phyloP scores from a whole-genome alignment of 768 basidiomycete genomes.

The Russula lepida region DNA sequence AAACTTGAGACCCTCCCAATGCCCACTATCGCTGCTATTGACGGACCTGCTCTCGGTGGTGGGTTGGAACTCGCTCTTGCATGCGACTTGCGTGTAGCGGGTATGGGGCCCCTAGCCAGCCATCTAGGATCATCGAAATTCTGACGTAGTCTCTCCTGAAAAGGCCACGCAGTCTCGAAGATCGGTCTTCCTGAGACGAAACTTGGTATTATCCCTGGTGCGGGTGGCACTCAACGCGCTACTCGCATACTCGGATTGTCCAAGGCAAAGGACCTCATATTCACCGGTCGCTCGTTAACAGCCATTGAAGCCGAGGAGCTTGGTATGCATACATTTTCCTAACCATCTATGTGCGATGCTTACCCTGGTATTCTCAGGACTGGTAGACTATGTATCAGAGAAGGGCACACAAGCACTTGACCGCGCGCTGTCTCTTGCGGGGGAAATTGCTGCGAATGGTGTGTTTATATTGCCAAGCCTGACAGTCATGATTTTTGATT shows the following conservation, averaged over 20 bases:
- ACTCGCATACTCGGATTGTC: slow-evolving; percentile 70
- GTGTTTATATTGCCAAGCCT: slow-evolving; percentile 14
- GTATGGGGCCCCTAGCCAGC: slow-evolving; percentile 36
- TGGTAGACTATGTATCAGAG: slow-evolving; percentile 73
- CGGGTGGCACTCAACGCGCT: slow-evolving; percentile 81
- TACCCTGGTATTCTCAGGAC: slow-evolving; percentile 38
- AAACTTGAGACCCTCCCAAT: slow-evolving; percentile 76
- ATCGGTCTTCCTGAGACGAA: slow-evolving; percentile 79
- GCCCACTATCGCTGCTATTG: slow-evolving; percentile 88
- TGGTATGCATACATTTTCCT: slow-evolving; percentile 38
- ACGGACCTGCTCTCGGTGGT: slow-evolving; percentile 90
- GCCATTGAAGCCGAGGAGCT: slow-evolving; percentile 62
- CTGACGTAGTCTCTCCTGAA: not conserved
- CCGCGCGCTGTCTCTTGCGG: slow-evolving; percentile 60
- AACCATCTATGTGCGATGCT: not conserved
- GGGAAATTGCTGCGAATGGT: slow-evolving; percentile 64
- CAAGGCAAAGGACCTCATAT: slow-evolving; percentile 81
- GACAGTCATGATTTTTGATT: not conserved
- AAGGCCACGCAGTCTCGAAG: slow-evolving; percentile 64
- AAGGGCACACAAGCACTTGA: slow-evolving; percentile 56
- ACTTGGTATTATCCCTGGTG: slow-evolving; percentile 82
- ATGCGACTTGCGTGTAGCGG: slow-evolving; percentile 85
- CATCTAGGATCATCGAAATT: not conserved
- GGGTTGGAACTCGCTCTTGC: slow-evolving; percentile 82
- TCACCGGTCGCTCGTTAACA: slow-evolving; percentile 62